These are phyloP conservation scores for Cruciata laevipes DNA, from an alignment of 257 asterid genomes.

Conservation along the genomic window DNA sequence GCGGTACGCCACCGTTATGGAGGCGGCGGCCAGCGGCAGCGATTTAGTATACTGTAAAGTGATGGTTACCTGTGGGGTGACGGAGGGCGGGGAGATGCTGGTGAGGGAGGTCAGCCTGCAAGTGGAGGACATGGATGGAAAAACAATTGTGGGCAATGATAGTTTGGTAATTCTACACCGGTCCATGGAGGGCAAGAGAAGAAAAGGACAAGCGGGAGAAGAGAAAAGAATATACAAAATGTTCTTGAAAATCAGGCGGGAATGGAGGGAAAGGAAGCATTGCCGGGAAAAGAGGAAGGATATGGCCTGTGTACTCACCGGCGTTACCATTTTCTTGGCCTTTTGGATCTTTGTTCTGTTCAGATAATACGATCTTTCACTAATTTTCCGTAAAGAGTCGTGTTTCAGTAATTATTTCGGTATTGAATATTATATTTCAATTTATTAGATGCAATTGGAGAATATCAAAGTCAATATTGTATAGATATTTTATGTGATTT, in stretches of 20 bases:
- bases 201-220: slow-evolving; percentile 23
- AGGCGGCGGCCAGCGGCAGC: slow-evolving; percentile 16
- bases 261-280: slow-evolving; percentile 31
- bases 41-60: slow-evolving; percentile 46
- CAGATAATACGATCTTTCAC: no score
- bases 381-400: no score
- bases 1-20: slow-evolving; percentile 43
- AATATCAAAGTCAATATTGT: neutral
- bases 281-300: slow-evolving; percentile 46
- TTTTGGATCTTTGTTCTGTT: slow-evolving; percentile 36
- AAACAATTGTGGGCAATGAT: slow-evolving; percentile 41
- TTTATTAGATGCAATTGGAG: neutral
- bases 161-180: slow-evolving; percentile 38
- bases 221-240: slow-evolving; percentile 31
- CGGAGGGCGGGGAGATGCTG: slow-evolving; percentile 48
- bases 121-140: slow-evolving; percentile 82
- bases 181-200: slow-evolving; percentile 50
- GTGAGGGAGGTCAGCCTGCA: slow-evolving; percentile 60
- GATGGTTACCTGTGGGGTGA: slow-evolving; percentile 53
- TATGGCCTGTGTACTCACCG: slow-evolving; percentile 33
- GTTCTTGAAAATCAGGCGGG: slow-evolving; percentile 30
- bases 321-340: slow-evolving; percentile 36
- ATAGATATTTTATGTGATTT: neutral
- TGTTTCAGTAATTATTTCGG: no score
- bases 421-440: no score